Base-by-base conservation (phyloP, 202 grass and related monocot genomes). In the Setaria viridis region DNA sequence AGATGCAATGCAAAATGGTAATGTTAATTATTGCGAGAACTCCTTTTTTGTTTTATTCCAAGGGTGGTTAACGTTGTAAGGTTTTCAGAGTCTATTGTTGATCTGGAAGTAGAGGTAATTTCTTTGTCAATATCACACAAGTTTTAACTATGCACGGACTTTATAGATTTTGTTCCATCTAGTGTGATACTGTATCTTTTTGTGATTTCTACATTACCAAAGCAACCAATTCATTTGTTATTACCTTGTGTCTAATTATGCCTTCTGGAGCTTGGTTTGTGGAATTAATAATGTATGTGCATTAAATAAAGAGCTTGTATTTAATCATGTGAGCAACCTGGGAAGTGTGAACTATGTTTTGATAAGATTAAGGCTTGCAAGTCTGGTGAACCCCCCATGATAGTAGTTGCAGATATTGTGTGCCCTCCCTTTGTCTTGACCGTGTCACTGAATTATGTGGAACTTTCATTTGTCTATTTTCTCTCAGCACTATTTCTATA, bases 11-110 rank as follows among this genome's bases (percentile, higher is more conserved):
- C 34, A 35, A 35, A 35, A 35, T 35, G 34, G 34, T 35, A 35
- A 35, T 35, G 34, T 3, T 35, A 35, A 35, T 35, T 35, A 35
- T 35, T 35, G 1, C 1, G 34, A 35, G 34, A 35, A 35, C 34
- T 35, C 25, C 25, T 25, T 25, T 25, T 25, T 2, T 35, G 34
- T 35, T 35, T 35, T 35, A 35, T 35, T 35, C 3, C 34, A 35
- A 94, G 93, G 70, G 93, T 98, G 72, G 78, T 91, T 62, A 98
- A 98, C 82, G 76, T 98, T 82, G 95, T 98, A 48, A 94, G 29
- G 82, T 98, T 98, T 92, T 98, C 95, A 65, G 95, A 98, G 91
- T 81, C 84, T 71, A 66, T 98, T 78, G 95, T 93, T 57, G 93
- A 98, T 73, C 84, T 98, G 66, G 91, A 85, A 88, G 95, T 94